phyloP scores from a whole-genome alignment of 164 flowering plant genomes.

The Kalanchoe fedtschenkoi region DNA sequence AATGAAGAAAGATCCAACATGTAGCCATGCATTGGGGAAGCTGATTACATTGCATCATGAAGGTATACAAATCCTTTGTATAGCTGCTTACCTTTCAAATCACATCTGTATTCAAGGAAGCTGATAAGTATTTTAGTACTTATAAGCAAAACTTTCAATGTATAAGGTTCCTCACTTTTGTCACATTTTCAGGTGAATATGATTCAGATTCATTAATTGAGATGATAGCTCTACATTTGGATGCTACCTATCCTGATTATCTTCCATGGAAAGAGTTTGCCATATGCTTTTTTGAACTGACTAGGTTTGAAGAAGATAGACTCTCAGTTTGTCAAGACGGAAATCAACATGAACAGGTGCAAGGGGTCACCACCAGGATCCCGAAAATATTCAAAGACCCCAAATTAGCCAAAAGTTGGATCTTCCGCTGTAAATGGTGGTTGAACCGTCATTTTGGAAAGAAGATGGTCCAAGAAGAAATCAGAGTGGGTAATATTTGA shows the following conservation, averaged over 20 bases:
- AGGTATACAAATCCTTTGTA: not conserved
- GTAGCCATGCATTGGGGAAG: constrained; percentile 35
- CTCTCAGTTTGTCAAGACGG: constrained; percentile 31
- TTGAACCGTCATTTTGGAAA: constrained; percentile 50
- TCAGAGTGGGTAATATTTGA: constrained; percentile 34
- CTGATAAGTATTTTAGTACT: not conserved
- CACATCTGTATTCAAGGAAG: not conserved
- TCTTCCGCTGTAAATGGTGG: constrained; percentile 71
- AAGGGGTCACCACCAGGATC: constrained; percentile 8
- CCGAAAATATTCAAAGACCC: constrained; percentile 32
- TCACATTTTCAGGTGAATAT: constrained; percentile 32
- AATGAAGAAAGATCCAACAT: constrained; percentile 65
- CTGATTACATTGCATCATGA: constrained; percentile 46
- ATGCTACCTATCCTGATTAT: constrained; percentile 36
- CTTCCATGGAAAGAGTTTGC: constrained; percentile 60
- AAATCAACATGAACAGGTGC: constrained; percentile 12
- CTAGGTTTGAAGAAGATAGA: constrained; percentile 43
- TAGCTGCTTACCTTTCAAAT: not conserved
- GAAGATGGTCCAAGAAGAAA: constrained; percentile 30
- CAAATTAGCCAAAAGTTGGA: constrained; percentile 39
- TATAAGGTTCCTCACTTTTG: not conserved
- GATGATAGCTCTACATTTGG: constrained; percentile 75
- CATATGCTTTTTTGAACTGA: constrained; percentile 41
- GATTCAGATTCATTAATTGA: constrained; percentile 35
- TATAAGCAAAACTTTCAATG: not conserved